phyloP scores from a whole-genome alignment of 768 basidiomycete genomes.

The Vararia minispora region DNA sequence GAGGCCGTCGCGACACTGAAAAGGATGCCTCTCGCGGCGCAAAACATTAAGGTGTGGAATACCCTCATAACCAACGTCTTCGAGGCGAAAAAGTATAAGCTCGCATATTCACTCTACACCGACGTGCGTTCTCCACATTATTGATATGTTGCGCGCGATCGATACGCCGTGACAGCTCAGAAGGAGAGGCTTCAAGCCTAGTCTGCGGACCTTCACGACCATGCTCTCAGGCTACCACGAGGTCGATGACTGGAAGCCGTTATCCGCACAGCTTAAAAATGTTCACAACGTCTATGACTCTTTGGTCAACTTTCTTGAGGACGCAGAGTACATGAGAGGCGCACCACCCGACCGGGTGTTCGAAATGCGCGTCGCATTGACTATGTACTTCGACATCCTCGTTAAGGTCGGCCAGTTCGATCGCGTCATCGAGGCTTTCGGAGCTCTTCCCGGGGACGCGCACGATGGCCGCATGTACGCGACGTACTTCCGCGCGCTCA shows the following conservation, averaged over 20 bases:
- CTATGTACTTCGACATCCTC: too few relatives aligned
- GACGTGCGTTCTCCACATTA: conserved; percentile 39
- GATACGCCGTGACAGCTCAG: conserved; percentile 51
- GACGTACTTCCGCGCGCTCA: too few relatives aligned
- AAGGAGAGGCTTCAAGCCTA: conserved; percentile 66
- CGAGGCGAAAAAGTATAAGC: conserved; percentile 41
- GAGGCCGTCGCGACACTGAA: conserved; percentile 58
- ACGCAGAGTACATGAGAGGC: conserved; percentile 17
- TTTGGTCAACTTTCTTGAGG: conserved; percentile 40
- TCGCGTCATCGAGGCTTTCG: too few relatives aligned
- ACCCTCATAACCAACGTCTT: conserved; percentile 60
- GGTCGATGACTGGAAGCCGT: conserved; percentile 48
- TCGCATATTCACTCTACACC: conserved; percentile 53
- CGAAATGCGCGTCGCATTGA: too few relatives aligned
- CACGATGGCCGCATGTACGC: too few relatives aligned
- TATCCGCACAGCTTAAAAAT: conserved; percentile 50
- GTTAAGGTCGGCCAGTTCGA: too few relatives aligned
- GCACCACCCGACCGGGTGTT: conserved; percentile 6
- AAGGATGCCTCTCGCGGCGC: conserved; percentile 58
- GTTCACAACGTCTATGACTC: conserved; percentile 50
- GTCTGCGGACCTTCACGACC: conserved; percentile 53
- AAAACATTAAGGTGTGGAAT: conserved; percentile 72
- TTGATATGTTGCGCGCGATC: background rate
- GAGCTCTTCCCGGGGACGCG: too few relatives aligned
- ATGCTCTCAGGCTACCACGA: conserved; percentile 54